A percentile compares a stretch with the other conserved stretches of the same genome.
Evolutionary conservation across 2,329 filamentous ascomycete genomes (phyloP).

Genomic region (Neospermospora avenae): DNA sequence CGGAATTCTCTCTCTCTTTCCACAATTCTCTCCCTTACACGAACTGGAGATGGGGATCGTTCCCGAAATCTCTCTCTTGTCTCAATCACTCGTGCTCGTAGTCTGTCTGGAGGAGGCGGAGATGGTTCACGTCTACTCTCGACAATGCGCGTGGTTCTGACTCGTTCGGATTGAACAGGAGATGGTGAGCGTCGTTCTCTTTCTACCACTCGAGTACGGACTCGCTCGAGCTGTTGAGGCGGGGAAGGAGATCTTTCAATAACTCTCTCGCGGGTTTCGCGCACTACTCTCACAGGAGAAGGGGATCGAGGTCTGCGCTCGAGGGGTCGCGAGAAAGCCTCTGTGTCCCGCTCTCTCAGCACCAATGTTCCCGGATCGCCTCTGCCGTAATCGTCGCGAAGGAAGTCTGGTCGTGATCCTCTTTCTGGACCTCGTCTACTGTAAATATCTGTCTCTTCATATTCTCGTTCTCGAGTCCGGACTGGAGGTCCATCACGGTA

Average conservation of each 20-base stretch:
- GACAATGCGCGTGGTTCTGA: conserved; percentile 24
- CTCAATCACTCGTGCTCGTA: conserved; percentile 33
- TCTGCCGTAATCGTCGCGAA: conserved; percentile 32
- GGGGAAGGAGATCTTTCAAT: conserved; percentile 26
- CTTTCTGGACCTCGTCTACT: conserved; percentile 27
- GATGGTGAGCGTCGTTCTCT: conserved; percentile 11
- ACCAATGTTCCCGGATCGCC: conserved; percentile 30
- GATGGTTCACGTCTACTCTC: conserved; percentile 26
- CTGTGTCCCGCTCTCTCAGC: conserved; percentile 31
- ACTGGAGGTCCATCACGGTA: conserved; percentile 25
- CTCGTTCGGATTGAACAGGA: conserved; percentile 14
- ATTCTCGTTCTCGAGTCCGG: conserved; percentile 29
- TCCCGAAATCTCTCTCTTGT: conserved; percentile 31
- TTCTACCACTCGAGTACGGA: conserved; percentile 27
- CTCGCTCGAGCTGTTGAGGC: conserved; percentile 16
- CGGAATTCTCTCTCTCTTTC: conserved; percentile 26
- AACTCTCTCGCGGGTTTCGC: conserved; percentile 26
- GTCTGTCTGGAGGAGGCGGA: conserved; percentile 29
- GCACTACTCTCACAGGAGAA: conserved; percentile 27
- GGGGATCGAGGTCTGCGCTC: conserved; percentile 32
- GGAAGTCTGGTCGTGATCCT: conserved; percentile 30
- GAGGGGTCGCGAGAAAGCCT: conserved; percentile 26
- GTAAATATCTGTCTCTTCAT: conserved; percentile 31
- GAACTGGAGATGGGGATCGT: conserved; percentile 29
- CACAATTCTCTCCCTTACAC: conserved; percentile 30